phyloP scores from a whole-genome alignment of 495 filamentous ascomycete species.

The Penicillium angulare region DNA sequence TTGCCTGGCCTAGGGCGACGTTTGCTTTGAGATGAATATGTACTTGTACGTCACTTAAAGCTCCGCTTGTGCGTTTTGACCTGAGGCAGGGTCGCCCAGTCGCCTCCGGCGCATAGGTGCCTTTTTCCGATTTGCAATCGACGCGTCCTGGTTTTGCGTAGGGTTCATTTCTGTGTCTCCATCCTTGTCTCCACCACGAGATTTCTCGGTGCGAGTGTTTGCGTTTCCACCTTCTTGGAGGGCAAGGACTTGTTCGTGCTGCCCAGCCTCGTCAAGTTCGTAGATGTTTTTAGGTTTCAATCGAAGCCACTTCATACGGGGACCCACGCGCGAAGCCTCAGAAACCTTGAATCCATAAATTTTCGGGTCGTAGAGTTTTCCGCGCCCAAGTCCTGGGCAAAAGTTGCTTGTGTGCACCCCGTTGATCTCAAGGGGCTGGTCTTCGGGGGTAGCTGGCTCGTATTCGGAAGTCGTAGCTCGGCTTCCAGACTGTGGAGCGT shows the following conservation, averaged over 20 bases:
- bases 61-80: constrained; percentile 38
- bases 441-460: constrained; percentile 32
- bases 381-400: constrained; percentile 78
- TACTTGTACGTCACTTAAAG: too few relatives aligned
- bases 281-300: constrained; percentile 74
- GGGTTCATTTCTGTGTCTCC: constrained; percentile 44
- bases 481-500: constrained; percentile 26
- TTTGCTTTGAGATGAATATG: too few relatives aligned
- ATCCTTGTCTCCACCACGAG: constrained; percentile 53
- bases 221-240: background rate
- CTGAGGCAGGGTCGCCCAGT: constrained; percentile 11
- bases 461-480: constrained; percentile 19
- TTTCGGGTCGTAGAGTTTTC: constrained; percentile 85
- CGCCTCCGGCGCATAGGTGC: constrained; percentile 51
- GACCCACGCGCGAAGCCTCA: constrained; percentile 80
- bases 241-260: constrained; percentile 8
- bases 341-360: constrained; percentile 97
- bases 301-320: constrained; percentile 94
- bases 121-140: constrained; percentile 49
- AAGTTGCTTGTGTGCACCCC: constrained; percentile 80
- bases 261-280: constrained; percentile 71
- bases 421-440: constrained; percentile 68
- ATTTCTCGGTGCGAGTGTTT: constrained; percentile 17
- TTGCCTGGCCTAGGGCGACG: too few relatives aligned
- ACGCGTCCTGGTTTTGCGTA: constrained; percentile 30